phyloP scores from a whole-genome alignment of 163 green algal genomes.

The Scenedesmus sp. region DNA sequence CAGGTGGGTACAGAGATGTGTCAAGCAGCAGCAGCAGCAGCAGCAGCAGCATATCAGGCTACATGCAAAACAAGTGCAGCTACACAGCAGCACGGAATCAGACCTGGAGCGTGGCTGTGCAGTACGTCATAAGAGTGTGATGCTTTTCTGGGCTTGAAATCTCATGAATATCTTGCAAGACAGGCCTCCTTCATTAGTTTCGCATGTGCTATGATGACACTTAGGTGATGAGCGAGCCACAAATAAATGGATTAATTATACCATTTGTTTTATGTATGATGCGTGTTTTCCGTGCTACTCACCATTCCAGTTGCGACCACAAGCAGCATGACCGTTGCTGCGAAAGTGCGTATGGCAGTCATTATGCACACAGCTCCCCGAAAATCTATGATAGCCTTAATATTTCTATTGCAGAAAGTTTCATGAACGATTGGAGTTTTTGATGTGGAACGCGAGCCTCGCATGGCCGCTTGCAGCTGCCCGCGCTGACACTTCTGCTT shows the following conservation, averaged over 20 bases:
- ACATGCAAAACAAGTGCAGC: neutral
- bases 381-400: neutral
- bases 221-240: neutral
- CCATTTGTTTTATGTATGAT: neutral
- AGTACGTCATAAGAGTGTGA: too few species aligned
- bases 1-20: neutral
- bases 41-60: neutral
- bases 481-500: neutral
- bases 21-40: neutral
- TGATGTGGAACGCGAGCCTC: neutral
- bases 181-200: neutral
- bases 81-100: neutral
- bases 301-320: neutral
- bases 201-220: neutral
- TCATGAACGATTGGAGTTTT: too few species aligned
- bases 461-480: neutral
- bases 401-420: neutral
- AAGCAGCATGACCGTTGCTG: neutral
- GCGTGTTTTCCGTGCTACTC: neutral
- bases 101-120: neutral
- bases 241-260: neutral
- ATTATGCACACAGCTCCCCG: neutral
- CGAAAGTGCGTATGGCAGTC: neutral
- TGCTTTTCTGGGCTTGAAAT: too few species aligned
- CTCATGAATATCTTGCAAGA: too few species aligned